Percentiles rank a stretch among this genome's conserved stretches.
These are phyloP conservation scores for Termitomyces sp. DNA, from an alignment of 768 basidiomycete species.

Conservation along the genomic window DNA sequence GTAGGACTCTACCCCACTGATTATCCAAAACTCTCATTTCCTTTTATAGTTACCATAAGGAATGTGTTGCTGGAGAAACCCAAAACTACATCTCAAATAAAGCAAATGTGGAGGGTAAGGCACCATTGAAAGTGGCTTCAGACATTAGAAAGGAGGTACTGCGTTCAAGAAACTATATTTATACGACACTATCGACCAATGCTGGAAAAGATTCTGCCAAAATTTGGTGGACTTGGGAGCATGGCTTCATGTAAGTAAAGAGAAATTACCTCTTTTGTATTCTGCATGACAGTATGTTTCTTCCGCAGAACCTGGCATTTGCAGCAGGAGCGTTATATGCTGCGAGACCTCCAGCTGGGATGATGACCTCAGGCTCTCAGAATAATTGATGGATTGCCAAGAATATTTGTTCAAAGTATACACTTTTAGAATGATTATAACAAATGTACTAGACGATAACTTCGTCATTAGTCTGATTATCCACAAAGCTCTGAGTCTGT, in stretches of 20 bases:
- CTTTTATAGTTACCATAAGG: conserved; percentile 3
- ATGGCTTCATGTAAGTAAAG: not conserved
- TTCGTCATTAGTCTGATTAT: no score
- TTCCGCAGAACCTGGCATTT: not conserved
- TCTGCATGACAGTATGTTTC: no score
- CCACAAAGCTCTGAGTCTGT: no score
- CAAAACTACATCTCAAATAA: conserved; percentile 10
- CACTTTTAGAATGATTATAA: no score
- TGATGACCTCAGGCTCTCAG: no score
- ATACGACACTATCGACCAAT: not conserved
- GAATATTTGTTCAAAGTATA: no score
- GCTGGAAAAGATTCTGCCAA: not conserved
- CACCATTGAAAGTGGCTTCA: conserved; percentile 1
- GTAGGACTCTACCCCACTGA: conserved; percentile 1
- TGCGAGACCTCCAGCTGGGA: not conserved
- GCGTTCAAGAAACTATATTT: not conserved
- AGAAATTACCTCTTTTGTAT: not conserved
- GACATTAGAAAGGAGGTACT: conserved; percentile 10
- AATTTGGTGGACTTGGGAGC: not conserved
- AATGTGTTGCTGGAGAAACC: not conserved
- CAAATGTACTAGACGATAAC: no score
- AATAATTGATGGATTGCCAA: no score
- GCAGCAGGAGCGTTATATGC: not conserved
- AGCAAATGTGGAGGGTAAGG: conserved; percentile 3
- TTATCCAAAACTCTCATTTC: not conserved